Conservation (phyloP, 495 filamentous ascomycete genomes). For the Penicillium bialowiezense region DNA sequence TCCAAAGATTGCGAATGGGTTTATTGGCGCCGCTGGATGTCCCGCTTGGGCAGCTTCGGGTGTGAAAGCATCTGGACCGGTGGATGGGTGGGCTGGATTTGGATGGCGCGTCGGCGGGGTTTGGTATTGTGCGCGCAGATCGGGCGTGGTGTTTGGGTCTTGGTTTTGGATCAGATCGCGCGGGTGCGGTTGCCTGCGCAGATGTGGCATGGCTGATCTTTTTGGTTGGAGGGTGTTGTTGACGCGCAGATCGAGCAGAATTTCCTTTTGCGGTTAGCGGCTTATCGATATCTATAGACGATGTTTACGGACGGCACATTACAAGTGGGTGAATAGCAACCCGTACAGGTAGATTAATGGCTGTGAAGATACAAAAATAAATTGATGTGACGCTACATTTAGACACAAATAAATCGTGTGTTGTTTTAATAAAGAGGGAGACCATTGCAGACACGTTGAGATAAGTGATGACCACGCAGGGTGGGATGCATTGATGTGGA, state of each 20-base stretch:
- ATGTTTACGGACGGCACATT: too few relatives aligned
- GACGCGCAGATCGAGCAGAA: conserved; percentile 12
- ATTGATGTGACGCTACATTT: too few relatives aligned
- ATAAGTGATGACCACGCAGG: too few relatives aligned
- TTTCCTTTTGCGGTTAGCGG: conserved; percentile 20
- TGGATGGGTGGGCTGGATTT: conserved; percentile 31
- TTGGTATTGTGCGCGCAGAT: conserved; percentile 33
- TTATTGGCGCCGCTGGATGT: conserved; percentile 22
- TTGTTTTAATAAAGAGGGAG: too few relatives aligned
- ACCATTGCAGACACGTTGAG: too few relatives aligned
- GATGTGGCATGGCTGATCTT: conserved; percentile 22
- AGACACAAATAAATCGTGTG: too few relatives aligned
- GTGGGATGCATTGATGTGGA: too few relatives aligned
- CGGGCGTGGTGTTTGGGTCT: conserved; percentile 6
- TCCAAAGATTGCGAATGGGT: conserved; percentile 35
- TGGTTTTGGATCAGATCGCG: conserved; percentile 10
- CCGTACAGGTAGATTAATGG: too few relatives aligned
- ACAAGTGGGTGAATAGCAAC: too few relatives aligned
- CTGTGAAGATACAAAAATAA: too few relatives aligned
- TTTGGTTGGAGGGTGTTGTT: conserved; percentile 1
- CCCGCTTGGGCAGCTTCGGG: conserved; percentile 21
- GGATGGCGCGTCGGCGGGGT: conserved; percentile 36
- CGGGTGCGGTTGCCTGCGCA: conserved; percentile 23
- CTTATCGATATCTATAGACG: background rate
- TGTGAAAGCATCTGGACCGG: conserved; percentile 23